These are phyloP conservation scores for Geotrichum citri-aurantii DNA, from an alignment of 1,139 yeast species.

Conservation along the genomic window DNA sequence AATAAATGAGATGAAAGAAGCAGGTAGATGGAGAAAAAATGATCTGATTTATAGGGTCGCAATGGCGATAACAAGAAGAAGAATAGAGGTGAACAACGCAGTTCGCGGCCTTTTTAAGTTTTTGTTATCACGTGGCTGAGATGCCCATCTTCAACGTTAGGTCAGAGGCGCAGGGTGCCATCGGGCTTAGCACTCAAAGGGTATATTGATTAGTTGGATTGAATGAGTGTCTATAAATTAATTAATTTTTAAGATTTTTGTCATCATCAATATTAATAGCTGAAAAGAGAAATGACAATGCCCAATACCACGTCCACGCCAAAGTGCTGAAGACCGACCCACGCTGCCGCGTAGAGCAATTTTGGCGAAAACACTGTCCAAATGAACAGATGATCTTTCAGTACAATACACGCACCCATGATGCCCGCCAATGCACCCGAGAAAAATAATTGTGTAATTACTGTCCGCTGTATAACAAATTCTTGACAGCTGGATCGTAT, in stretches of 20 bases:
- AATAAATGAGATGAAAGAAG: no score
- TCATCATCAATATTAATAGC: not conserved
- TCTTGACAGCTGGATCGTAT: slow-evolving; percentile 6
- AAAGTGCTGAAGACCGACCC: slow-evolving; percentile 45
- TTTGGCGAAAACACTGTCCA: slow-evolving; percentile 99
- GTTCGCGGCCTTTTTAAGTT: not conserved
- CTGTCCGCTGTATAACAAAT: slow-evolving; percentile 31
- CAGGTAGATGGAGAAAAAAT: not conserved
- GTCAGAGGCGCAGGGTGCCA: not conserved
- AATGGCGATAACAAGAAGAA: not conserved
- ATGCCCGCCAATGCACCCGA: slow-evolving; percentile 52
- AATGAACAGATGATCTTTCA: slow-evolving; percentile 81
- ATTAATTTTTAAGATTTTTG: not conserved
- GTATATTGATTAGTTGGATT: not conserved
- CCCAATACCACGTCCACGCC: slow-evolving; percentile 24
- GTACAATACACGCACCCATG: slow-evolving; percentile 60
- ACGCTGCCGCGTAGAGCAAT: slow-evolving; percentile 68
- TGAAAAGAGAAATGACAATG: slow-evolving; percentile 11
- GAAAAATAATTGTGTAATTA: slow-evolving; percentile 47
- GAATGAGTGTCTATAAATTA: not conserved
- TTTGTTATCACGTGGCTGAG: not conserved
- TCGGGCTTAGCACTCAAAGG: not conserved
- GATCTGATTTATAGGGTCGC: no score
- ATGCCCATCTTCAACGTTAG: not conserved
- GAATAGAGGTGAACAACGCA: not conserved